These are phyloP conservation scores for Trametes coccinea DNA, from an alignment of 768 basidiomycete genomes.

Conservation along the genomic window DNA sequence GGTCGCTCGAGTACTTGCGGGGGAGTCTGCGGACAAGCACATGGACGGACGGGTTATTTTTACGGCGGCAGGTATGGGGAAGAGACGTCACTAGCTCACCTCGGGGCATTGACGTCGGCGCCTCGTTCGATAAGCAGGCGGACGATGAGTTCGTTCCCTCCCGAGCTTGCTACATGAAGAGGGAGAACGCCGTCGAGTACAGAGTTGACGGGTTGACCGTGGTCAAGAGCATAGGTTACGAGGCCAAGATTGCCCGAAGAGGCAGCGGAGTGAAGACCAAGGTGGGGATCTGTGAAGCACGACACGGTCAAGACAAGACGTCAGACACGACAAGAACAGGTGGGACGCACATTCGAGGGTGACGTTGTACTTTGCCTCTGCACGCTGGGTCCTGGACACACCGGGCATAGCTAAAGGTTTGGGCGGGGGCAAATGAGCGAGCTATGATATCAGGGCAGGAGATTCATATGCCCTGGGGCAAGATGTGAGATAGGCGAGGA, in stretches of 20 bases:
- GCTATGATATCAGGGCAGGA: neutral
- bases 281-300: slow-evolving; percentile 60
- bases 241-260: slow-evolving; percentile 88
- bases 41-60: slow-evolving; percentile 1
- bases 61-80: neutral
- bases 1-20: slow-evolving; percentile 72
- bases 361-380: slow-evolving; percentile 54
- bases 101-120: slow-evolving; percentile 97
- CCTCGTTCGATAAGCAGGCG: slow-evolving; percentile 87
- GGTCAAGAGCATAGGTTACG: slow-evolving; percentile 87
- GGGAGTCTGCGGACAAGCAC: slow-evolving; percentile 51
- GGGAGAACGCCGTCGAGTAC: slow-evolving; percentile 97
- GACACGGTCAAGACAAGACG: neutral
- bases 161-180: slow-evolving; percentile 90
- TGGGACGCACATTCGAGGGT: slow-evolving; percentile 48
- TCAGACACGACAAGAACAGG: neutral
- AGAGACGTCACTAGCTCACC: slow-evolving; percentile 47
- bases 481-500: slow-evolving; percentile 15
- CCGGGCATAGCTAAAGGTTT: slow-evolving; percentile 34
- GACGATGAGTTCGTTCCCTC: slow-evolving; percentile 87
- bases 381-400: slow-evolving; percentile 38
- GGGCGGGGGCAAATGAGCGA: neutral
- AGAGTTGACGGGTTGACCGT: slow-evolving; percentile 96
- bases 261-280: slow-evolving; percentile 76
- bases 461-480: slow-evolving; percentile 8